Evolutionary conservation across 2,329 filamentous ascomycete species (phyloP).

Genomic region (Cadophora sp.): DNA sequence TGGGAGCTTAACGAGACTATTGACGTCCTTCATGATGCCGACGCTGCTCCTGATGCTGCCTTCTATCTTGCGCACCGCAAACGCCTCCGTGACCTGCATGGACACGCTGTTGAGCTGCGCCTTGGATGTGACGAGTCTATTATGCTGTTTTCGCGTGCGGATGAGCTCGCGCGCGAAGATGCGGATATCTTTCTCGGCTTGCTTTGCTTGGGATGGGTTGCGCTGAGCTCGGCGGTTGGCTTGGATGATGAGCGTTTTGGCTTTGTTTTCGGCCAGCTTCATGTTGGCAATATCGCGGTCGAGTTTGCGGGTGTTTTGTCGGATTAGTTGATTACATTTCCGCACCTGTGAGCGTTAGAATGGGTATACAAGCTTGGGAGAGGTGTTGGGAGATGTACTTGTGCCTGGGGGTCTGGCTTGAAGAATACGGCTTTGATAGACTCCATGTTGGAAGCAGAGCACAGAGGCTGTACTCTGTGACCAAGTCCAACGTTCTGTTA

Average conservation of each 20-base stretch:
- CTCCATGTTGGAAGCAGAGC: constrained; percentile 69
- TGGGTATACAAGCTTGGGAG: constrained; percentile 14
- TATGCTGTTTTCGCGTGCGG: constrained; percentile 76
- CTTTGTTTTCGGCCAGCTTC: constrained; percentile 81
- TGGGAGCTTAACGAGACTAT: constrained; percentile 81
- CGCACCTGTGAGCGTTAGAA: constrained; percentile 68
- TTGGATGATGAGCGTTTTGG: constrained; percentile 82
- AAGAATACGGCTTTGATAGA: constrained; percentile 84
- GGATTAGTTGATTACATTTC: constrained; percentile 92
- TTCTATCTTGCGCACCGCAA: constrained; percentile 94
- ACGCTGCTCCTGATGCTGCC: constrained; percentile 86
- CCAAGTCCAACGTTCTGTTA: background rate
- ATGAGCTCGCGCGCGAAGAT: constrained; percentile 90
- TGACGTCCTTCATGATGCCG: constrained; percentile 97
- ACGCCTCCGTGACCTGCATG: constrained; percentile 98
- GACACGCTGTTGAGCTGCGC: constrained; percentile 91
- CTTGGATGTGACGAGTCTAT: constrained; percentile 82
- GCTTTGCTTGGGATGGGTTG: constrained; percentile 78
- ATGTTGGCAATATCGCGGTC: constrained; percentile 88
- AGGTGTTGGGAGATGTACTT: constrained; percentile 62
- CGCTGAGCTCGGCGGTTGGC: constrained; percentile 82
- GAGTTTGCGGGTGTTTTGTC: constrained; percentile 88
- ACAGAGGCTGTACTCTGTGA: constrained; percentile 26
- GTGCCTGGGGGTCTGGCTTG: constrained; percentile 90
- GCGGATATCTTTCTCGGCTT: constrained; percentile 83